Evolutionary conservation across 2,329 filamentous ascomycete species (phyloP), one percentile per base, ranked within the genome.

Genomic region (Leptodontidium sp.): DNA sequence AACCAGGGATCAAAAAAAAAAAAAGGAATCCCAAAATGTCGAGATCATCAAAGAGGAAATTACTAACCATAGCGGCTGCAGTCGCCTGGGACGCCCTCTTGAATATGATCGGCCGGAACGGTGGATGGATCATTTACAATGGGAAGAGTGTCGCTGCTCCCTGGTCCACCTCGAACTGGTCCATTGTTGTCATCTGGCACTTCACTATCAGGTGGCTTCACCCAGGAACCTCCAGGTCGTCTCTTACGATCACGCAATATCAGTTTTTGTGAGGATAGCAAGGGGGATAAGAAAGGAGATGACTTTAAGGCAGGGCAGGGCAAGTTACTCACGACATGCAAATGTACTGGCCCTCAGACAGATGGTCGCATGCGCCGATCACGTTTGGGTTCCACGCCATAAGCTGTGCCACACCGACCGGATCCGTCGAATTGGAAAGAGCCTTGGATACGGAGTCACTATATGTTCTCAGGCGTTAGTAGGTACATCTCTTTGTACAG

Each of bases 41-140:
- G 45, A n/a, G n/a, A 49, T 49, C 12, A 17, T 45, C 40, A 49
- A 15, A 49, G 7, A 49, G n/a, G 45, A 7, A n/a, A 49, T 8
- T 49, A 49, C 45, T 49, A 49, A 49, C 45, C 45, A 49, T 49
- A 49, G 15, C 45, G 45, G 45, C 45, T 49, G 45, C 45, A 49
- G 45, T 49, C 17, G 17, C 17, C 17, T 15, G 45, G 45, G n/a
- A 49, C 17, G 2, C 45, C 45, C 45, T 49, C 45, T 49, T 49
- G 45, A 7, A 49, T 49, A 8, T 15, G 45, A n/a, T 49, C 15
- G 14, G 3, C 17, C 12, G 45, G 45, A 49, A 49, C 17, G n/a
- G 45, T 49, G 45, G 45, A 49, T 49, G 45, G 45, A 49, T 49
- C 45, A 49, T 49, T n/a, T 8, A 49, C n/a, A 7, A 49, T 49